Percentiles rank a stretch among this genome's conserved stretches.
These are phyloP conservation scores for Termitomyces sp. DNA, from an alignment of 768 basidiomycete genomes.

Conservation along the genomic window DNA sequence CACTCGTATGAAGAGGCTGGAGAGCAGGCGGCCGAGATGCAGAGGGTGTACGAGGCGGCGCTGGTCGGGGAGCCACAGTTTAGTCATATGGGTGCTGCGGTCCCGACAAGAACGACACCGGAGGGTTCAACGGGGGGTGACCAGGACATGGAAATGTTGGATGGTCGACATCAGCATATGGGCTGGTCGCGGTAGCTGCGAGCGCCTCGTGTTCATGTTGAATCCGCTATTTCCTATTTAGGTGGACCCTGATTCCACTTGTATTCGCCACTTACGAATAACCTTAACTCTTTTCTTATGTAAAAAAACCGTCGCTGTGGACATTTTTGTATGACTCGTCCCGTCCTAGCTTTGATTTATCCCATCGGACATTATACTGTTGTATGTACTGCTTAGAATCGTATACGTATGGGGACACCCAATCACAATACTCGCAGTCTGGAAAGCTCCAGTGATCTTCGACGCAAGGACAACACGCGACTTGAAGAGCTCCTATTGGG, in stretches of 20 bases:
- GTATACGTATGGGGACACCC: background rate
- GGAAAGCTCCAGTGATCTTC: background rate
- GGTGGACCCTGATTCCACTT: background rate
- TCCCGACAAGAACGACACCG: constrained; percentile 31
- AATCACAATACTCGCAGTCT: background rate
- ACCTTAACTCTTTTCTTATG: background rate
- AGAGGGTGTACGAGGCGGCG: constrained; percentile 45
- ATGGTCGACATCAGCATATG: constrained; percentile 9
- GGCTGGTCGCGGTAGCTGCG: constrained; percentile 4
- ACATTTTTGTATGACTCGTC: background rate
- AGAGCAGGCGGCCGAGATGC: constrained; percentile 72
- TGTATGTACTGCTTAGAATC: constrained; percentile 1
- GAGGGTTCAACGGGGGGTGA: constrained; percentile 20
- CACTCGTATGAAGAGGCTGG: constrained; percentile 85
- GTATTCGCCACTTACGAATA: background rate
- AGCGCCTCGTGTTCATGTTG: background rate
- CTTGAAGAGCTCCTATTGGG: background rate
- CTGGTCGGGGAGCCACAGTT: constrained; percentile 43
- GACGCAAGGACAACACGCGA: background rate
- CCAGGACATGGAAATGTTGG: constrained; percentile 18
- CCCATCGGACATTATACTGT: background rate
- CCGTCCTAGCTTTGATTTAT: background rate
- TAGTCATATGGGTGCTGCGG: constrained; percentile 45
- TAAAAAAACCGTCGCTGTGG: background rate
- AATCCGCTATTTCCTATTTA: background rate